A percentile compares a stretch with the other conserved stretches of the same genome.
These are phyloP conservation scores for Populus hybrid DNA, from an alignment of 441 rosid species.

Conservation along the genomic window DNA sequence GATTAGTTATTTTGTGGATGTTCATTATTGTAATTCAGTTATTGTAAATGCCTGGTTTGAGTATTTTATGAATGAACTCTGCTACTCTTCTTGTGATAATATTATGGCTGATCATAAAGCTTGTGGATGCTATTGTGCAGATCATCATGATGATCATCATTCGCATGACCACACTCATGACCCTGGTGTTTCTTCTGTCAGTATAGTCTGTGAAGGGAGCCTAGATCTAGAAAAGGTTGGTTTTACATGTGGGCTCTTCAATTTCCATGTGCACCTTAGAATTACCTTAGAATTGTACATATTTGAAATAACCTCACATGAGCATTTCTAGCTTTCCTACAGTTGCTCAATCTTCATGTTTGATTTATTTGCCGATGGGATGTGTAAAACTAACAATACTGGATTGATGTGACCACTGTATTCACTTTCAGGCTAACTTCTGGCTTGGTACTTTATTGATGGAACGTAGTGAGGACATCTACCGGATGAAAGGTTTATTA, in stretches of 20 bases:
- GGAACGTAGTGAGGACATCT: conserved; percentile 85
- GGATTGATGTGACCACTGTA: not conserved
- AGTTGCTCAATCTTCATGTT: not conserved
- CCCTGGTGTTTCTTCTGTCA: conserved; percentile 92
- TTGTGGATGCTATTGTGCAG: conserved; percentile 37
- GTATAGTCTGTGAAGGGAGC: too few species aligned
- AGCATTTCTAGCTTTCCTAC: not conserved
- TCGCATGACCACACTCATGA: conserved; percentile 92
- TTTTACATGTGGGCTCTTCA: not conserved
- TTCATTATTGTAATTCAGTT: not conserved
- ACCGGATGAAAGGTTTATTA: conserved; percentile 92
- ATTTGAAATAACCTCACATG: not conserved
- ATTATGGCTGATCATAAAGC: not conserved
- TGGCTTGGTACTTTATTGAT: conserved; percentile 89
- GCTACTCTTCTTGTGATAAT: not conserved
- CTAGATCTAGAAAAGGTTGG: conserved; percentile 96
- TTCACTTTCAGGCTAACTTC: conserved; percentile 65
- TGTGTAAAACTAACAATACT: not conserved
- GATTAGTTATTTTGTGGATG: not conserved
- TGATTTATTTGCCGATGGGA: not conserved
- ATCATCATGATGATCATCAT: conserved; percentile 65
- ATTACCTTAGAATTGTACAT: not conserved
- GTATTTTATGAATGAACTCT: not conserved
- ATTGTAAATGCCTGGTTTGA: not conserved
- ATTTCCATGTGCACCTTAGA: not conserved